Evolutionary conservation across 1,284 basidiomycete species (phyloP).

Genomic region (Meripilus lineatus): DNA sequence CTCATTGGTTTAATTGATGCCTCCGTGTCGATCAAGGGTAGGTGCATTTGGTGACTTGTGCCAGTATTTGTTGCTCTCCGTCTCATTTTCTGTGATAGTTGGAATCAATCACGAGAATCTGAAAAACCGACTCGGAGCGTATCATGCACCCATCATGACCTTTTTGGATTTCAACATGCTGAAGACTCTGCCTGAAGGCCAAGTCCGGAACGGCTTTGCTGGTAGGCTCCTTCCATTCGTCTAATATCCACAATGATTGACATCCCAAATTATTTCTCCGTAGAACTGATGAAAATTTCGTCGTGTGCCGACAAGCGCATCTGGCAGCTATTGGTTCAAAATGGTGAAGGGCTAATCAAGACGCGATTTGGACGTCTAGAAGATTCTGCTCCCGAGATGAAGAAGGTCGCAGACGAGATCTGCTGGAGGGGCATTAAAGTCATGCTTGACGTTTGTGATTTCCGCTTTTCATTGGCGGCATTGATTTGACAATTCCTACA

Average conservation of each 20-base stretch:
- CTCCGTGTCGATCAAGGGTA: conserved; percentile 18
- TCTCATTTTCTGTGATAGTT: conserved; percentile 10
- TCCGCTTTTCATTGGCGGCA: background rate
- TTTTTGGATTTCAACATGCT: conserved; percentile 21
- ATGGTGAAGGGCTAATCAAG: conserved; percentile 16
- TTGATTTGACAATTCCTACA: background rate
- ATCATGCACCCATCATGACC: conserved; percentile 18
- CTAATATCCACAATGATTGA: background rate
- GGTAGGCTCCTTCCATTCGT: conserved; percentile 5
- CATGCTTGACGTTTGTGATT: conserved; percentile 14
- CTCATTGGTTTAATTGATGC: conserved; percentile 20
- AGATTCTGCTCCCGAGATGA: conserved; percentile 12
- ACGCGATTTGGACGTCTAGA: conserved; percentile 16
- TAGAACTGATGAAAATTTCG: conserved; percentile 19
- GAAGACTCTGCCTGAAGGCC: conserved; percentile 17
- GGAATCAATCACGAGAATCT: conserved; percentile 17
- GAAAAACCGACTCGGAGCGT: conserved; percentile 20
- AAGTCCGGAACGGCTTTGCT: conserved; percentile 19
- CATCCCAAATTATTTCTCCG: background rate
- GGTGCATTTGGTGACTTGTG: background rate
- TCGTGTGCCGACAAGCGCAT: conserved; percentile 18
- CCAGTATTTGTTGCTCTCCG: conserved; percentile 1
- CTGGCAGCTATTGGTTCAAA: conserved; percentile 16
- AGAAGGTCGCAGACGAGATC: conserved; percentile 18
- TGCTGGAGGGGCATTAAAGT: conserved; percentile 19